Evolutionary conservation across 352 stramenopile species (phyloP).

Genomic region (Globisporangium recalcitrans): DNA sequence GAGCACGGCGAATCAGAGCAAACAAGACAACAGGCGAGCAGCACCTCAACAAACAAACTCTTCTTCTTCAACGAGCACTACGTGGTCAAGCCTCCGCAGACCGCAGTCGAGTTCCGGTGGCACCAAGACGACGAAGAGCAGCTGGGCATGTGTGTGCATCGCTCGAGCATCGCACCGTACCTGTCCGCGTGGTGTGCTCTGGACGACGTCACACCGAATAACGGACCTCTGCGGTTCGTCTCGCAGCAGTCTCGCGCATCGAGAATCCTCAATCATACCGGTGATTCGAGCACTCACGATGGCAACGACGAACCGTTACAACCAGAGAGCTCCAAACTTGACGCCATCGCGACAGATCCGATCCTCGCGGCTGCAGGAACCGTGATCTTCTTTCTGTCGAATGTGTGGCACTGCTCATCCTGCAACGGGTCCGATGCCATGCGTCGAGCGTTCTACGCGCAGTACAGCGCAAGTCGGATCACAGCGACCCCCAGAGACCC

Average conservation of each 20-base stretch:
- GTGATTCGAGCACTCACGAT: background rate
- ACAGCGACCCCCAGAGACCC: constrained; percentile 30
- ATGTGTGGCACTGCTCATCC: constrained; percentile 70
- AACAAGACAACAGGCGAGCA: background rate
- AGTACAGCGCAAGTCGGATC: constrained; percentile 54
- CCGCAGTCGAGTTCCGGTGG: constrained; percentile 63
- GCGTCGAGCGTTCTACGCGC: constrained; percentile 66
- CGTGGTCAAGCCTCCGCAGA: constrained; percentile 57
- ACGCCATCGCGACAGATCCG: constrained; percentile 22
- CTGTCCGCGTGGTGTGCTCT: constrained; percentile 66
- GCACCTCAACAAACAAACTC: background rate
- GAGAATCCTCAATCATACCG: background rate
- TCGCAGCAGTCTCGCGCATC: constrained; percentile 12
- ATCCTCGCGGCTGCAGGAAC: constrained; percentile 32
- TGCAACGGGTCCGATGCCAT: constrained; percentile 36
- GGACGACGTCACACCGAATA: constrained; percentile 43
- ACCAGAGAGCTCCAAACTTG: background rate
- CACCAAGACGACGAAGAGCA: constrained; percentile 75
- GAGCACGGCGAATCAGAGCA: background rate
- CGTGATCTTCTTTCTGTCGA: constrained; percentile 62
- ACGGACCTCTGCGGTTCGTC: constrained; percentile 58
- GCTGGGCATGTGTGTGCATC: constrained; percentile 65
- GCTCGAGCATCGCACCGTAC: constrained; percentile 39
- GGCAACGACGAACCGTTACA: background rate
- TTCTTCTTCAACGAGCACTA: constrained; percentile 84